These are phyloP conservation scores for Cyberlindnera japonica DNA, from an alignment of 805 yeast species.

Conservation along the genomic window DNA sequence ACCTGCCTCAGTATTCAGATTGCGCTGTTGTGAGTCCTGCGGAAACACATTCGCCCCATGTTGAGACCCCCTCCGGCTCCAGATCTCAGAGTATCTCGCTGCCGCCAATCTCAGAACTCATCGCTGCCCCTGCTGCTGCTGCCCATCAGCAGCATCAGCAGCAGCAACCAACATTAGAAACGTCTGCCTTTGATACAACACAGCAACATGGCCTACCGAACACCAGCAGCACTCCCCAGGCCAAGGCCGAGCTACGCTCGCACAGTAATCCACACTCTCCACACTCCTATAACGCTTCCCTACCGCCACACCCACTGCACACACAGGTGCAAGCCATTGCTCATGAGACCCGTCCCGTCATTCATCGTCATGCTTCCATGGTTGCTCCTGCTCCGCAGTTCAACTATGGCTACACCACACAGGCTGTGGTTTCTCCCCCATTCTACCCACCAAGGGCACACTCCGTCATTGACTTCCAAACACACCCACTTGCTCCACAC, in stretches of 20 bases:
- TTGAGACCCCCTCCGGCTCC: background rate
- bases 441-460: background rate
- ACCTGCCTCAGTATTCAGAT: too few relatives aligned
- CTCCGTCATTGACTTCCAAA: background rate
- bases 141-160: too few relatives aligned
- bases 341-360: too few relatives aligned
- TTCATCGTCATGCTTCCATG: too few relatives aligned
- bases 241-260: background rate
- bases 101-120: slow-evolving; percentile 14
- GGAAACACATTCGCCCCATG: too few relatives aligned
- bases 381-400: too few relatives aligned
- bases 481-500: slow-evolving; percentile 3
- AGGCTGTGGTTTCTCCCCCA: background rate
- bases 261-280: too few relatives aligned
- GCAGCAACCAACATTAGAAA: too few relatives aligned
- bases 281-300: too few relatives aligned
- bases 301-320: too few relatives aligned
- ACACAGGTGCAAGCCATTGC: too few relatives aligned
- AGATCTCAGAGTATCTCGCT: slow-evolving; percentile 5
- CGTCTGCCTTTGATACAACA: background rate
- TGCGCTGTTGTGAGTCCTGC: too few relatives aligned
- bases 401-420: slow-evolving; percentile 2
- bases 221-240: background rate
- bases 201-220: background rate
- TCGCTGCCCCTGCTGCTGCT: slow-evolving; percentile 4